Evolutionary conservation across 192 early-diverging fungal genomes (phyloP).

Genomic region (Rhizophagus sp.): DNA sequence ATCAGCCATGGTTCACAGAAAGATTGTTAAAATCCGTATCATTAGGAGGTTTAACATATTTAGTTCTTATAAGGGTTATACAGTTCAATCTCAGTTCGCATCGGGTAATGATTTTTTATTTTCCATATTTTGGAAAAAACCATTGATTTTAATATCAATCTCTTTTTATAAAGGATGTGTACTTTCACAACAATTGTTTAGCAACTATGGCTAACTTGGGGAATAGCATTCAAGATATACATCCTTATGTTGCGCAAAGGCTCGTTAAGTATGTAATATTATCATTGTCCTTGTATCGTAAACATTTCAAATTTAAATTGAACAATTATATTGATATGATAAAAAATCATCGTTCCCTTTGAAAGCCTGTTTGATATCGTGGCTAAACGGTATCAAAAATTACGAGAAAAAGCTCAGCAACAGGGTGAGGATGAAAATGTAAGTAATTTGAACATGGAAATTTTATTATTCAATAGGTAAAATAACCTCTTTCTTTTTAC

Average conservation of each 20-base stretch:
- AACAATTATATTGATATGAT: neutral
- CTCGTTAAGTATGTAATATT: slow-evolving; percentile 54
- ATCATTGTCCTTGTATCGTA: neutral
- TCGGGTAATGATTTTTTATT: slow-evolving; percentile 47
- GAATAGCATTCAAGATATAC: slow-evolving; percentile 55
- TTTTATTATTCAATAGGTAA: neutral
- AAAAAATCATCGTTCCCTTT: neutral
- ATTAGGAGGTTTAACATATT: slow-evolving; percentile 63
- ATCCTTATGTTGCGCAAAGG: slow-evolving; percentile 69
- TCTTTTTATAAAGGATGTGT: slow-evolving; percentile 54
- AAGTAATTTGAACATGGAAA: neutral
- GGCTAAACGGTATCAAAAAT: slow-evolving; percentile 65
- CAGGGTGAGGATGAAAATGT: slow-evolving; percentile 44
- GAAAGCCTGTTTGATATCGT: slow-evolving; percentile 67
- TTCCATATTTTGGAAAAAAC: neutral
- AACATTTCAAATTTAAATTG: neutral
- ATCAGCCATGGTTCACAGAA: slow-evolving; percentile 74
- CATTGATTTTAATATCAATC: neutral
- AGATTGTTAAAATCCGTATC: slow-evolving; percentile 63
- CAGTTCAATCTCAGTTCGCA: slow-evolving; percentile 69
- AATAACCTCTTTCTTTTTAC: neutral
- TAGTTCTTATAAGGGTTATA: slow-evolving; percentile 66
- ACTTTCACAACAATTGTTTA: slow-evolving; percentile 65
- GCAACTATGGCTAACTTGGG: slow-evolving; percentile 72
- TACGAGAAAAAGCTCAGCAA: slow-evolving; percentile 37